Base-by-base conservation (phyloP, 2,329 filamentous ascomycete genomes). In the Cytospora mali region DNA sequence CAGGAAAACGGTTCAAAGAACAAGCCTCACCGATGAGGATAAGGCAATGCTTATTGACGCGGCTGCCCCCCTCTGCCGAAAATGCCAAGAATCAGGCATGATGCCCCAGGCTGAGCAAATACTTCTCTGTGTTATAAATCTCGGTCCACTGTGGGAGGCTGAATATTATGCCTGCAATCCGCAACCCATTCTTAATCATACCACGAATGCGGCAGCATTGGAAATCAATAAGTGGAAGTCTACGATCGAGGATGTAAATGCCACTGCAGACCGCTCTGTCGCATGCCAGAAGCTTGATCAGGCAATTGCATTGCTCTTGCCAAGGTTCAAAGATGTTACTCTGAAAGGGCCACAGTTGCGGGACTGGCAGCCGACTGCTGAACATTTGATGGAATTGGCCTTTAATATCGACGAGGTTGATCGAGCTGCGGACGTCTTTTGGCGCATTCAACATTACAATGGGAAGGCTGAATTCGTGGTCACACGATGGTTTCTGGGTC, bases 131-230 rank as follows among this genome's bases (percentile, higher is more conserved):
- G 68, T 74, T 6, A 46, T 76, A 5, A 51, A 53, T 3, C 61
- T 67, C 14, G 72, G 71, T 0, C 64, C 70, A 6, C 56, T 79
- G 1, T 65, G 72, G 18, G 75, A 76, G 64, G 67, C 58, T 9
- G 64, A 69, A 16, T 80, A 75, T 52, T 73, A 75, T 55, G 71
- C 68, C n/a, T 72, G 76, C 64, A 55, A 73, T 0, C 77, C 78
- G 9, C 49, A 76, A 2, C 21, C 66, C 1, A 66, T 79, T 11
- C 72, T 80, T 39, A 65, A 74, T 4, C 69, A 64, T 7, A 62
- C 72, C 25, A 64, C 74, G 29, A 59, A 61, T 16, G 68, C 59
- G 39, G 61, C 27, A 25, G 58, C 67, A 31, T 25, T 55, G 7
- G 35, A 66, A 13, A 31, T 58, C 18, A 25, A n/a, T 29, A n/a